A percentile compares a stretch with the other conserved stretches of the same genome.
Evolutionary conservation across 1,139 yeast genomes (phyloP).

Genomic region (Starmera stellimalicola): DNA sequence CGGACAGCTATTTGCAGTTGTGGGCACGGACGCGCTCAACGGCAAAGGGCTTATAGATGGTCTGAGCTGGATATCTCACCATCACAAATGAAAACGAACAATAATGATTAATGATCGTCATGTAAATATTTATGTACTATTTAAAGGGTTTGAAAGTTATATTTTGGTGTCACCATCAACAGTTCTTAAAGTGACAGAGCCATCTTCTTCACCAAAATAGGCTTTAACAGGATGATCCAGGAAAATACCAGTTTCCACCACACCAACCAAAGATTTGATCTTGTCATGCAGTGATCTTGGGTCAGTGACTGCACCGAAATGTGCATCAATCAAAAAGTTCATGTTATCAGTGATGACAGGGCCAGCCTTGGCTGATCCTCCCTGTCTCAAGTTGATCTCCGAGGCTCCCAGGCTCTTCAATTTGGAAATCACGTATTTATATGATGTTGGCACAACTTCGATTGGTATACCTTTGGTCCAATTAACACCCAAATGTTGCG

Average conservation of each 20-base stretch:
- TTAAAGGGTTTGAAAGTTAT: not conserved
- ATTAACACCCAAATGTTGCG: conserved; percentile 53
- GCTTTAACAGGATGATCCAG: conserved; percentile 61
- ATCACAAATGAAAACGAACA: conserved; percentile 26
- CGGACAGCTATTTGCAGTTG: conserved; percentile 63
- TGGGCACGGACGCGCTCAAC: conserved; percentile 66
- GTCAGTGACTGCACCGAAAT: conserved; percentile 70
- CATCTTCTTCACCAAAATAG: conserved; percentile 80
- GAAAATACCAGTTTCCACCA: conserved; percentile 94
- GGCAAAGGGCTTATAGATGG: conserved; percentile 73
- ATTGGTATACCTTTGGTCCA: conserved; percentile 95
- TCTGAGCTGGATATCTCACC: conserved; percentile 63
- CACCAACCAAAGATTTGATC: conserved; percentile 79
- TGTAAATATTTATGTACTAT: not conserved
- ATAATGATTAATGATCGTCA: not conserved
- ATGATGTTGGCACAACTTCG: conserved; percentile 88
- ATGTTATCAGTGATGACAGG: conserved; percentile 97
- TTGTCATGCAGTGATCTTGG: conserved; percentile 49
- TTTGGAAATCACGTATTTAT: conserved; percentile 63
- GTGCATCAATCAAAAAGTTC: conserved; percentile 88
- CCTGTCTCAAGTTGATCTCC: conserved; percentile 64
- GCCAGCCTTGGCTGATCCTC: conserved; percentile 91
- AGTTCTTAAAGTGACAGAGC: conserved; percentile 37
- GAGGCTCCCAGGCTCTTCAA: conserved; percentile 58
- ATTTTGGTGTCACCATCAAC: conserved; percentile 14